A percentile compares a stretch with the other conserved stretches of the same genome.
phyloP scores from a whole-genome alignment of 768 basidiomycete species.

The Naganishia randhawae region DNA sequence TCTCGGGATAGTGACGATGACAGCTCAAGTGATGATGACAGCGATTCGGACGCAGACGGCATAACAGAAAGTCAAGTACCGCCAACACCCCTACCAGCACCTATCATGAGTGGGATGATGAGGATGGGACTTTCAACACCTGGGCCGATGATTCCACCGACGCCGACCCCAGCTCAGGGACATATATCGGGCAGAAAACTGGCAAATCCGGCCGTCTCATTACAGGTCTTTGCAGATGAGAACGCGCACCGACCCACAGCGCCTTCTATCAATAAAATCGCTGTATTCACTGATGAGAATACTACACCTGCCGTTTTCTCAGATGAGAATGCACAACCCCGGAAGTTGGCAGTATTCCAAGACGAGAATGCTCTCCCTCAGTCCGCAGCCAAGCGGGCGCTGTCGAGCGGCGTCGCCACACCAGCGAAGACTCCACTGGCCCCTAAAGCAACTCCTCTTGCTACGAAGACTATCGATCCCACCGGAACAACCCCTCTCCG shows the following conservation, averaged over 20 bases:
- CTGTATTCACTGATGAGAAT: constrained; percentile 29
- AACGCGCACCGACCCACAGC: constrained; percentile 5
- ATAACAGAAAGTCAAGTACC: constrained; percentile 26
- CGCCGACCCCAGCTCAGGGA: constrained; percentile 49
- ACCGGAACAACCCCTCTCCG: constrained; percentile 7
- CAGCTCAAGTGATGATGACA: constrained; percentile 40
- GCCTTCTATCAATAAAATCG: constrained; percentile 2
- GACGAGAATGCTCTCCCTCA: constrained; percentile 35
- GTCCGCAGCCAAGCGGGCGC: constrained; percentile 18
- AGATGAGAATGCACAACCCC: constrained; percentile 39
- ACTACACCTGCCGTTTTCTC: constrained; percentile 27
- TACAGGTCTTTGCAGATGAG: constrained; percentile 26
- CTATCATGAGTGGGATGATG: constrained; percentile 25
- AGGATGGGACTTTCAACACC: constrained; percentile 39
- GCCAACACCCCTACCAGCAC: constrained; percentile 43
- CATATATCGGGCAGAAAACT: constrained; percentile 29
- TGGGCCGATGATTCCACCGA: constrained; percentile 44
- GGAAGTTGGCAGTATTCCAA: constrained; percentile 33
- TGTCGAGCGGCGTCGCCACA: constrained; percentile 27
- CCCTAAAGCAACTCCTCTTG: constrained; percentile 7
- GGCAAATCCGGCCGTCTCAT: constrained; percentile 1
- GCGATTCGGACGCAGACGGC: constrained; percentile 36
- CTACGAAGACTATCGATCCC: neutral
- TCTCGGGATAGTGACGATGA: constrained; percentile 32
- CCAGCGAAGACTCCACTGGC: constrained; percentile 37